Evolutionary conservation across 2,329 filamentous ascomycete genomes (phyloP).

Genomic region (Teratosphaeria destructans): DNA sequence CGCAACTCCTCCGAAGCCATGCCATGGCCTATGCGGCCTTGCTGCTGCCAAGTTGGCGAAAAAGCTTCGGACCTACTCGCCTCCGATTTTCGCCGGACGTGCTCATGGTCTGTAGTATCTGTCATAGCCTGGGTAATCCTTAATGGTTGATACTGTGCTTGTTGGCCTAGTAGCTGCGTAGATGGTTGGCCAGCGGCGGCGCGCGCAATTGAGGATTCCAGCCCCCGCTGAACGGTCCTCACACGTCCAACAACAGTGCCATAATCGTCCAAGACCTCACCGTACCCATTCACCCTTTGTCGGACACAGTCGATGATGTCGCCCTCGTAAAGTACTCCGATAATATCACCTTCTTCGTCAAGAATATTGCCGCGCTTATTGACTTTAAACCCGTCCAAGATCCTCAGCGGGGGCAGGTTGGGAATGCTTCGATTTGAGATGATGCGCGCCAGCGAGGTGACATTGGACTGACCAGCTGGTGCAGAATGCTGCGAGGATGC

Average conservation of each 20-base stretch:
- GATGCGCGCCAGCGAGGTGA: slow-evolving; percentile 2
- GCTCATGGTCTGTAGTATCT: not conserved
- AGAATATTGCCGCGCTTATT: slow-evolving; percentile 44
- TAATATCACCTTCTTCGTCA: slow-evolving; percentile 38
- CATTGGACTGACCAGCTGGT: not conserved
- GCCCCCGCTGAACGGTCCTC: slow-evolving; percentile 5
- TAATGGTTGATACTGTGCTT: not conserved
- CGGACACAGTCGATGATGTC: slow-evolving; percentile 35
- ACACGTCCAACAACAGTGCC: slow-evolving; percentile 35
- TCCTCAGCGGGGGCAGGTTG: slow-evolving; percentile 29
- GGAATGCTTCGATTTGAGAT: not conserved
- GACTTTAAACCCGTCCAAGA: slow-evolving; percentile 42
- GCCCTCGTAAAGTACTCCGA: slow-evolving; percentile 38
- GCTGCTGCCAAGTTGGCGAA: slow-evolving; percentile 7
- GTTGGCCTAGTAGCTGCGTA: not conserved
- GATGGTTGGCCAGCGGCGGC: not conserved
- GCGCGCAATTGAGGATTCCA: slow-evolving; percentile 4
- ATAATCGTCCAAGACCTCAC: slow-evolving; percentile 38
- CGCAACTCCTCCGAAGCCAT: slow-evolving; percentile 3
- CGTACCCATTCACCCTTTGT: slow-evolving; percentile 36
- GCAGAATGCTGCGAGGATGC: not conserved
- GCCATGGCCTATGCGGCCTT: not conserved
- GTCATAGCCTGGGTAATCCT: not conserved
- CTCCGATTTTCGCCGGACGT: not conserved
- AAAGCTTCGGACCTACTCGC: slow-evolving; percentile 2